Evolutionary conservation across 495 filamentous ascomycete genomes (phyloP), one percentile per base, ranked within the genome.

Genomic region (Talaromyces stipitatus): DNA sequence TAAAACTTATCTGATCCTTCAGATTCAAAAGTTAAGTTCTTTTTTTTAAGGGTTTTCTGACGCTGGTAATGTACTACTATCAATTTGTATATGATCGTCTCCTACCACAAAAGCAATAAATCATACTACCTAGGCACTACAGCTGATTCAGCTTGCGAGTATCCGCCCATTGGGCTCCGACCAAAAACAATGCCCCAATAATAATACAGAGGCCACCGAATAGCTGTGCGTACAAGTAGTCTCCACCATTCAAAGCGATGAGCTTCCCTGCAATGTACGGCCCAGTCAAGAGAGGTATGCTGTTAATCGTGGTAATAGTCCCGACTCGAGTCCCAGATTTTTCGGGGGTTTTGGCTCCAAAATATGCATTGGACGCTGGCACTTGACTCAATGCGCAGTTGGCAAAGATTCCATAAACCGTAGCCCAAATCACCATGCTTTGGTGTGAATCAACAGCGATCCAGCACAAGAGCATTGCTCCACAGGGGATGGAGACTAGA

Each of bases 321-420:
- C 88, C 88, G 70, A 88, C 82, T 14, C 86, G 69, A 36, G 81
- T 78, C 0, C 87, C 86, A 4, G 77, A 70, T 62, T 87, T 88
- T 11, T 72, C 72, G 60, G 84, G 52, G 62, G 90, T 84, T 1
- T 70, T 76, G 0, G 74, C 77, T 2, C 43, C 43, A n/a, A 47
- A 47, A 9, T 47, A 47, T 1, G 43, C 43, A 47, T 47, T 47
- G 43, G 43, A 47, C 43, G 43, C 43, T 26, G 43, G 43, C 10
- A 47, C 43, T 26, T 47, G 43, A 47, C 43, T 47, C 18, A 47
- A 18, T 4, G 43, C 43, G 2, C 43, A 47, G 18, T 47, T 47
- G 22, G 43, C 43, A 47, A 47, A 26, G 10, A 47, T 47, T 23
- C 43, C 43, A 14, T 47, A 47, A 18, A 47, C 36, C 12, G 43